Base-by-base conservation (phyloP, 495 filamentous ascomycete genomes). In the Pyrenula aspistea region DNA sequence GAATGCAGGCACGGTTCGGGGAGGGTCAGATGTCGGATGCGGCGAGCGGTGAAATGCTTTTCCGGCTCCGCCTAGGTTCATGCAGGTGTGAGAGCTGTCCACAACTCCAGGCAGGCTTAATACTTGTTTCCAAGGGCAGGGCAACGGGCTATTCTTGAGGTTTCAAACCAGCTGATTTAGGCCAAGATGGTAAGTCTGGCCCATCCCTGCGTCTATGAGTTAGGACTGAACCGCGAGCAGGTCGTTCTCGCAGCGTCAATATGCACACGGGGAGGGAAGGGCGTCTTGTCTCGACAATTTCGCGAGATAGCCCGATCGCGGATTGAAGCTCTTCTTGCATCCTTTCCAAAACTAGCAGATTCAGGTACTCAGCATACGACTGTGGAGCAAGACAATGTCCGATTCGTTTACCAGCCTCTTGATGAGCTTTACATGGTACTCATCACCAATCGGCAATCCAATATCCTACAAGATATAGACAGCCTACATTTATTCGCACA, bases 341-440 rank as follows among this genome's bases (percentile, higher is more conserved):
- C 90, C 1, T 97, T 98, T 71, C 93, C 93, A 49, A 97, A 96
- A 70, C 89, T 96, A 56, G 90, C 92, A 56, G 91, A 95, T 70
- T 87, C 87, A 12, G 88, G 89, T 50, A 94, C 90, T 53, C 93
- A 98, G 68, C 93, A 98, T 69, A 98, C 93, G 8, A 98, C 88
- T 12, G 90, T 96, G 54, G 93, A 98, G 71, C 92, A 96, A 69
- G 93, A 98, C 77, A 96, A 95, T 79, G 93, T 98, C 62, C 93
- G 93, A 69, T 98, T 95, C 67, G 93, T 97, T 54, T 98, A 98
- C 77, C 93, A 98, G 71, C 93, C 94, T 58, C 80, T 98, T 55
- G 94, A 98, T 71, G 94, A 97, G 76, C 83, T 98, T 58, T 98
- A 97, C 79, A 96, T 98, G 81, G 91, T 98, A 55, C 84, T 98